Conservation (phyloP, 2,329 filamentous ascomycete genomes). For the Aspergillus eucalypticola region DNA sequence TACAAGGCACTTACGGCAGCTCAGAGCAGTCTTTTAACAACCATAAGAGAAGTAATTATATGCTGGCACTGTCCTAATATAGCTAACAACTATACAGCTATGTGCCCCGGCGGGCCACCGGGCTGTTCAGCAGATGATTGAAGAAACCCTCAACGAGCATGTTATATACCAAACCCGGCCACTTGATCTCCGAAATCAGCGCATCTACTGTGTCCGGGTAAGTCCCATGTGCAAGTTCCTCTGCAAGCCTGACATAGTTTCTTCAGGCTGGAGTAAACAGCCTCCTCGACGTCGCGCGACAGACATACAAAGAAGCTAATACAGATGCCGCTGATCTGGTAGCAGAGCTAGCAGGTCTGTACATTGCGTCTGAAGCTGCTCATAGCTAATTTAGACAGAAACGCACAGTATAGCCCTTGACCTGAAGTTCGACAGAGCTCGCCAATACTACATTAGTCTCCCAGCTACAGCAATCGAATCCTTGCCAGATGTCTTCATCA, state of each 20-base stretch:
- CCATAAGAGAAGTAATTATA: constrained; percentile 60
- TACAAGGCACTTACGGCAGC: constrained; percentile 68
- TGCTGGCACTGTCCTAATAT: not conserved
- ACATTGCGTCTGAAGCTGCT: not conserved
- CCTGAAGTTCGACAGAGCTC: constrained; percentile 72
- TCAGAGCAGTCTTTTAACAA: constrained; percentile 63
- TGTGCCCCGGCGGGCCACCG: constrained; percentile 66
- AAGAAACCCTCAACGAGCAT: constrained; percentile 74
- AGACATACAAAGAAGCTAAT: constrained; percentile 86
- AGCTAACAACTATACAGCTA: constrained; percentile 42
- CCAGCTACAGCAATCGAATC: constrained; percentile 61
- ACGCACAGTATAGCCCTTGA: constrained; percentile 62
- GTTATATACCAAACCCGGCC: constrained; percentile 75
- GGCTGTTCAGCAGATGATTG: constrained; percentile 65
- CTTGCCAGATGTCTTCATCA: constrained; percentile 73
- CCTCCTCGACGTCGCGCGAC: constrained; percentile 81
- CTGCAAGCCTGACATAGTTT: constrained; percentile 20
- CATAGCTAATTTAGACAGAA: constrained; percentile 43
- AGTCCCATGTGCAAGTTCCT: not conserved
- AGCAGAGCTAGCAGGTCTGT: constrained; percentile 63
- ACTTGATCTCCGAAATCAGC: constrained; percentile 83
- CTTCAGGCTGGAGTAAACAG: constrained; percentile 73
- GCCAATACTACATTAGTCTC: constrained; percentile 78
- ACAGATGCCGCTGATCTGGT: constrained; percentile 74
- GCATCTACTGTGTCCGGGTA: constrained; percentile 84